Base-by-base conservation (phyloP, 1,284 basidiomycete genomes). In the Ceratobasidium papillatum region DNA sequence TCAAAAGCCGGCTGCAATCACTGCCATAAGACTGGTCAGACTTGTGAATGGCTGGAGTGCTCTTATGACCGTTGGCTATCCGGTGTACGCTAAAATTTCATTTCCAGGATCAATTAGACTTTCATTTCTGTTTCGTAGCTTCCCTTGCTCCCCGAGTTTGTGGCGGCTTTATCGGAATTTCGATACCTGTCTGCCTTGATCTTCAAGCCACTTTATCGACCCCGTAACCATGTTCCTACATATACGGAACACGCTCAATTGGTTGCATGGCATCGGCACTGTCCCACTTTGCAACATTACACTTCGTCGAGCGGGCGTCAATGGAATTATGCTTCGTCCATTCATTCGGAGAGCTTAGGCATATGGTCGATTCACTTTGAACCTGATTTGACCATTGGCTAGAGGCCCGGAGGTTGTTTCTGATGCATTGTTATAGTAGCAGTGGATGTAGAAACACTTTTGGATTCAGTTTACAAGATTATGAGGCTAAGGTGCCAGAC, bases 201-300 rank as follows among this genome's bases (percentile, higher is more conserved):
- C 22, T 54, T 68, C 22, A n/a, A 54, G 38, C 45, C 64, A 1
- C 12, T 45, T n/a, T 68, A 68, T 25, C 49, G 30, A 14, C 30
- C 49, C 12, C 51, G 51, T 11, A 34, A 34, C 17, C 34, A 34
- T 11, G 49, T 34, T 52, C 14, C 47, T n/a, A 49, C 49, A 3
- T 22, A 12, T 5, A 68, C 49, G 25, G 64, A 68, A n/a, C 47
- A 25, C 22, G 30, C 45, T 3, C 64, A 68, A 30, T 34, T 68
- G 7, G 49, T 54, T 7, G 49, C 32, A 27, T 68, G 64, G 64
- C 64, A 54, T 17, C 19, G 49, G 3, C 19, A 54, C 36, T 68
- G 64, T n/a, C 64, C 64, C n/a, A 68, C 64, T 68, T 32, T 68
- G 36, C 64, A 34, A 4, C 49, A 54, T 5, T 68, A 54, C 25